Conservation (phyloP, 768 basidiomycete genomes). For the Serpula lacrymans region DNA sequence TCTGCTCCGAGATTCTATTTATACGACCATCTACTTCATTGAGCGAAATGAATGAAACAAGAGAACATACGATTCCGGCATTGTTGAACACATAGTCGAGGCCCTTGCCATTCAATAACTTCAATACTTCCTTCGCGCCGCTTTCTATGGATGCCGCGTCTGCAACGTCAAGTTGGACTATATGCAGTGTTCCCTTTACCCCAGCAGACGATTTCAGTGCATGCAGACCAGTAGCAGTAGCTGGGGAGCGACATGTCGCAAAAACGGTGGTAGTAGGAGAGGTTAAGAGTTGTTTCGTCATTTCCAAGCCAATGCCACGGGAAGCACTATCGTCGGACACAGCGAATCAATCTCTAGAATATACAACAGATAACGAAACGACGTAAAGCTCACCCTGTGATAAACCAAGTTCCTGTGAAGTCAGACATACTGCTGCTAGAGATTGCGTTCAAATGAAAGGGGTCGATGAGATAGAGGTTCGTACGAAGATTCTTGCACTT, state of each 20-base stretch:
- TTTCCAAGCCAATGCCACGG: slow-evolving; percentile 13
- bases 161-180: slow-evolving; percentile 30
- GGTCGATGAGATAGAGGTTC: no score
- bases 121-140: slow-evolving; percentile 18
- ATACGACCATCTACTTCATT: neutral
- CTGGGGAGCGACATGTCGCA: slow-evolving; percentile 19
- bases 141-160: slow-evolving; percentile 22
- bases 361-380: neutral
- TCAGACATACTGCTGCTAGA: no score
- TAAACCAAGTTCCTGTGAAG: no score
- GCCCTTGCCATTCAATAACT: slow-evolving; percentile 21
- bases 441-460: no score
- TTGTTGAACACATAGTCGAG: slow-evolving; percentile 39
- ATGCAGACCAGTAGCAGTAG: slow-evolving; percentile 13
- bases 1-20: slow-evolving; percentile 21
- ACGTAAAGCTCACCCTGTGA: neutral
- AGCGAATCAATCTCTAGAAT: neutral
- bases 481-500: no score
- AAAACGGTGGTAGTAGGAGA: slow-evolving; percentile 17
- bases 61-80: slow-evolving; percentile 32
- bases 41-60: neutral
- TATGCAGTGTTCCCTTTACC: slow-evolving; percentile 29
- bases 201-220: slow-evolving; percentile 11
- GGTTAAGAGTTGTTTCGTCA: slow-evolving; percentile 9
- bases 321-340: slow-evolving; percentile 5